phyloP scores from a whole-genome alignment of 495 filamentous ascomycete species.

The Hyphodiscus hymeniophilus region DNA sequence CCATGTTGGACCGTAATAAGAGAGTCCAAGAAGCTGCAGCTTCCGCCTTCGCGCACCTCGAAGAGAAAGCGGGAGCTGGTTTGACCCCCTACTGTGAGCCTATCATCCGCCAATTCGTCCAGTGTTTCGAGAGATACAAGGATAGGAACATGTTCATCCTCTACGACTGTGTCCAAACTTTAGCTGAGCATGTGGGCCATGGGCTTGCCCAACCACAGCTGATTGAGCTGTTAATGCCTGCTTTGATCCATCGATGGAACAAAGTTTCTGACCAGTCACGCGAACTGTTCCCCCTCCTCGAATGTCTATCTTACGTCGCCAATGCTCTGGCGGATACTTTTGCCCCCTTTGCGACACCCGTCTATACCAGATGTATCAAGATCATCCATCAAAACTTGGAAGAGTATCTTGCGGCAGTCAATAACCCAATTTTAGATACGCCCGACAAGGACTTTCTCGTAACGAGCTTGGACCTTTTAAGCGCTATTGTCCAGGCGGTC shows the following conservation, averaged over 20 bases:
- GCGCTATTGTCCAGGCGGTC: slow-evolving; percentile 88
- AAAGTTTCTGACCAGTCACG: slow-evolving; percentile 81
- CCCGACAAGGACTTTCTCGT: slow-evolving; percentile 97
- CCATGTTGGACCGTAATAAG: slow-evolving; percentile 97
- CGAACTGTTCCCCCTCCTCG: slow-evolving; percentile 88
- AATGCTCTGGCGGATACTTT: slow-evolving; percentile 79
- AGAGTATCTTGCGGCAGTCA: slow-evolving; percentile 55
- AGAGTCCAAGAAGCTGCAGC: slow-evolving; percentile 95
- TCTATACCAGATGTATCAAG: slow-evolving; percentile 77
- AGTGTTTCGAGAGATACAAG: slow-evolving; percentile 91
- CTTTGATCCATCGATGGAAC: slow-evolving; percentile 83
- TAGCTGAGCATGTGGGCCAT: slow-evolving; percentile 84
- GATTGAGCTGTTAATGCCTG: slow-evolving; percentile 85
- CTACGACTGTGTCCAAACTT: slow-evolving; percentile 96
- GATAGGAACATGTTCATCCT: slow-evolving; percentile 98
- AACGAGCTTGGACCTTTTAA: slow-evolving; percentile 90
- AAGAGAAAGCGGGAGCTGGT: slow-evolving; percentile 80
- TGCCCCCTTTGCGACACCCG: slow-evolving; percentile 69
- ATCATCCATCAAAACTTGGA: slow-evolving; percentile 90
- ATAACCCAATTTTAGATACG: slow-evolving; percentile 58
- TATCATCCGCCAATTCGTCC: slow-evolving; percentile 86
- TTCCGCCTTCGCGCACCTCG: slow-evolving; percentile 91
- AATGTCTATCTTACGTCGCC: slow-evolving; percentile 91
- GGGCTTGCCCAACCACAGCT: slow-evolving; percentile 70
- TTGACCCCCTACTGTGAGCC: slow-evolving; percentile 79